Evolutionary conservation across 192 early-diverging fungal species (phyloP).

Genomic region (Powellomyces hirtus): DNA sequence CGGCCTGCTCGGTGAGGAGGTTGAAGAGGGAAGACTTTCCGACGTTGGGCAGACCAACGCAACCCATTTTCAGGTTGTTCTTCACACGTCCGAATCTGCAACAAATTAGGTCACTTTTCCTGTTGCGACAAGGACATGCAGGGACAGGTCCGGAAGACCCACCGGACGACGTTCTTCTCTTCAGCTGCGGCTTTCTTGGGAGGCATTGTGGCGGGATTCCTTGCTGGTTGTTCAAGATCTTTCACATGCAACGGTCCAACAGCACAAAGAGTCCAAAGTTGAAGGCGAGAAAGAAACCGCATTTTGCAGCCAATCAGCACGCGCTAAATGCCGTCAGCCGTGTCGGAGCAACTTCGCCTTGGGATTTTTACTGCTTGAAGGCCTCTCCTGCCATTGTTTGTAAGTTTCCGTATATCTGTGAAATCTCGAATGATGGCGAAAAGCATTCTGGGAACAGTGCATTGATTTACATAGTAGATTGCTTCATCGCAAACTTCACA

Average conservation of each 20-base stretch:
- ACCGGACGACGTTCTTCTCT: constrained; percentile 5
- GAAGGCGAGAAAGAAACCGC: too few species aligned
- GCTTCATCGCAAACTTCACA: background rate
- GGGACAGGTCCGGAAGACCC: background rate
- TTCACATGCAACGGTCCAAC: too few species aligned
- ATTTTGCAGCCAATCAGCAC: too few species aligned
- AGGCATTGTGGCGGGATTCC: constrained; percentile 1
- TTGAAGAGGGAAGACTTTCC: constrained; percentile 66
- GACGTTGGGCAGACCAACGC: constrained; percentile 97
- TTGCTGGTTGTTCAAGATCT: too few species aligned
- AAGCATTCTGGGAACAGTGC: too few species aligned
- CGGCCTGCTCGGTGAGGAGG: constrained; percentile 40
- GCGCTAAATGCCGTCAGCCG: too few species aligned
- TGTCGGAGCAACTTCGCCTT: too few species aligned
- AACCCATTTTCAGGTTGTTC: constrained; percentile 62
- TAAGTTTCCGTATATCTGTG: too few species aligned
- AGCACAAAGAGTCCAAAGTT: too few species aligned
- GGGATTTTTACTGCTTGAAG: too few species aligned
- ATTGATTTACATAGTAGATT: background rate
- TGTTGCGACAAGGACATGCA: background rate
- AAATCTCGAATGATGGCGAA: too few species aligned
- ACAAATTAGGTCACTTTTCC: background rate
- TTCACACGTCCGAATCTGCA: constrained; percentile 9
- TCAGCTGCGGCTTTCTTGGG: constrained; percentile 9
- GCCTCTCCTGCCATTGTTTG: too few species aligned